A percentile compares a stretch with the other conserved stretches of the same genome.
These are phyloP conservation scores for Drosera spatulata DNA, from an alignment of 179 eudicot species.

Conservation along the genomic window DNA sequence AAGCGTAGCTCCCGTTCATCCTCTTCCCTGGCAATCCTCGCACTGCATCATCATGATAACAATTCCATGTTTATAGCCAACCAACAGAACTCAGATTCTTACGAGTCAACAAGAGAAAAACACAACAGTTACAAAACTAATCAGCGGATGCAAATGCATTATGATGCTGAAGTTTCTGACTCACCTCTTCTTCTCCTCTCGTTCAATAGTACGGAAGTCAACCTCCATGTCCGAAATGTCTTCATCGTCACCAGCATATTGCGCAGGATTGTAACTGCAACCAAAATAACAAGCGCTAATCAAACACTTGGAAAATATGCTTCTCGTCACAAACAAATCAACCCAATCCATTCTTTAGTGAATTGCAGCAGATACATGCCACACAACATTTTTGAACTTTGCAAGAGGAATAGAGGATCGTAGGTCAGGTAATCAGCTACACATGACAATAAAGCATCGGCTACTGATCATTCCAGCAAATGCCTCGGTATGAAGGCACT, in stretches of 20 bases:
- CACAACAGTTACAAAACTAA: not conserved
- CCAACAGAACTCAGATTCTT: not conserved
- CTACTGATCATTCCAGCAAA: too few relatives aligned
- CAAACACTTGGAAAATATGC: not conserved
- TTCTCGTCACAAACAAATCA: not conserved
- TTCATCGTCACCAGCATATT: conserved; percentile 18
- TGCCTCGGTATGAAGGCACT: too few relatives aligned
- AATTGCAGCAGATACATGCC: not conserved
- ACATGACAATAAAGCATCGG: too few relatives aligned
- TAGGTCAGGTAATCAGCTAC: not conserved
- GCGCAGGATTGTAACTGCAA: conserved; percentile 47
- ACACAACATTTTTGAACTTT: not conserved
- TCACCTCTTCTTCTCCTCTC: conserved; percentile 68
- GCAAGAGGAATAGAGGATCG: not conserved
- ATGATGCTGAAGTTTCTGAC: conserved; percentile 4
- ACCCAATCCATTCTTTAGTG: not conserved
- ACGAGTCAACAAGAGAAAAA: not conserved
- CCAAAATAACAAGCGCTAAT: conserved; percentile 8
- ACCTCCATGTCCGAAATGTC: conserved; percentile 59
- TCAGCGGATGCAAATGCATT: not conserved
- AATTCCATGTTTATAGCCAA: conserved; percentile 1
- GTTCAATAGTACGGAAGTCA: conserved; percentile 30
- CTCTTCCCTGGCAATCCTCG: conserved; percentile 34
- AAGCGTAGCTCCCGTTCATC: conserved; percentile 32
- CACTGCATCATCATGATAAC: conserved; percentile 19